Conservation (phyloP, 352 stramenopile species). For the Globisporangium echinulatum region DNA sequence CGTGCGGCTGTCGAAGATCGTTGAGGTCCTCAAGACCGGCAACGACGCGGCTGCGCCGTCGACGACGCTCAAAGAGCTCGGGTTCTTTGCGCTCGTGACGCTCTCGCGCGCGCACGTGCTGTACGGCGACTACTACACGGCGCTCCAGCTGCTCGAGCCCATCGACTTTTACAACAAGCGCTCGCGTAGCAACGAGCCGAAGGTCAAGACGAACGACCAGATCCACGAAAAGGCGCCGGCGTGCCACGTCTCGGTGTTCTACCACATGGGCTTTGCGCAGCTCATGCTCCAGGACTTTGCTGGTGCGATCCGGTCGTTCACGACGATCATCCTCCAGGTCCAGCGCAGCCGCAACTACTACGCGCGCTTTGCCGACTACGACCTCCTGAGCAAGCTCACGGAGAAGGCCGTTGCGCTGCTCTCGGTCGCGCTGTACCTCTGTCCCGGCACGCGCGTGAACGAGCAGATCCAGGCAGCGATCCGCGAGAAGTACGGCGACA, state of each 20-base stretch:
- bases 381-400: constrained; percentile 94
- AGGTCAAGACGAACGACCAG: constrained; percentile 55
- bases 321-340: constrained; percentile 86
- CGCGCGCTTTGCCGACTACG: constrained; percentile 87
- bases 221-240: constrained; percentile 89
- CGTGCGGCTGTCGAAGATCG: constrained; percentile 89
- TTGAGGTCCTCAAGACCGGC: constrained; percentile 75
- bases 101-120: constrained; percentile 94
- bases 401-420: constrained; percentile 94
- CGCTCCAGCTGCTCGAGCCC: constrained; percentile 88
- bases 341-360: constrained; percentile 89
- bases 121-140: constrained; percentile 95
- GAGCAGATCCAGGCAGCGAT: constrained; percentile 85
- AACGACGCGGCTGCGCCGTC: constrained; percentile 39
- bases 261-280: constrained; percentile 96
- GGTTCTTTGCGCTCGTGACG: constrained; percentile 95
- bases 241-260: constrained; percentile 93
- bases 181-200: constrained; percentile 22
- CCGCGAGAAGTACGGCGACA: constrained; percentile 93
- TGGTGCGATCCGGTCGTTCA: constrained; percentile 86
- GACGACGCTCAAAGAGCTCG: constrained; percentile 85
- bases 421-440: constrained; percentile 87
- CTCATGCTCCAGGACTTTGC: constrained; percentile 97
- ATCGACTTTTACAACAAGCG: constrained; percentile 88
- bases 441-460: constrained; percentile 78